A percentile compares a stretch with the other conserved stretches of the same genome.
phyloP scores from a whole-genome alignment of 192 early-diverging fungal genomes.

The Entomortierella lignicola region DNA sequence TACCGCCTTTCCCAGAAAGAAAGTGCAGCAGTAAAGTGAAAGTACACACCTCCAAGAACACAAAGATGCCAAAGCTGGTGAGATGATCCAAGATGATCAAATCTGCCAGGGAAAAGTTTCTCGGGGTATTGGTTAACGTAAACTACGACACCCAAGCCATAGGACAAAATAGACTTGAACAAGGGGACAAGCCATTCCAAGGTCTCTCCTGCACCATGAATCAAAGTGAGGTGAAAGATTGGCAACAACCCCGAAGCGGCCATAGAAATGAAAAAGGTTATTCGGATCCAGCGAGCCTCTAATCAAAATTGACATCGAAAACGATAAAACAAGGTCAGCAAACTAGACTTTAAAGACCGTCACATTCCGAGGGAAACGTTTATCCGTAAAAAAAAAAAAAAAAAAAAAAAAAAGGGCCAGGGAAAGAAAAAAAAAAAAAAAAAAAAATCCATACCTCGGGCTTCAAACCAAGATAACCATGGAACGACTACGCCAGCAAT shows the following conservation, averaged over 20 bases:
- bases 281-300: constrained; percentile 59
- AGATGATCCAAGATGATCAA: constrained; percentile 66
- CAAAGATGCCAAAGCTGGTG: constrained; percentile 70
- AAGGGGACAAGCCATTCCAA: constrained; percentile 59
- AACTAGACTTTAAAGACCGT: background rate
- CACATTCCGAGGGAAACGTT: background rate
- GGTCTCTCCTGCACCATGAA: constrained; percentile 54
- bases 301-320: too few relatives aligned
- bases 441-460: constrained; percentile 36
- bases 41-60: constrained; percentile 69
- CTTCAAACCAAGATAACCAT: constrained; percentile 65
- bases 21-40: constrained; percentile 64
- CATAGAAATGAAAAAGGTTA: constrained; percentile 66
- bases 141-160: constrained; percentile 63
- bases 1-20: constrained; percentile 65
- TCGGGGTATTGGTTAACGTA: constrained; percentile 71
- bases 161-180: constrained; percentile 60
- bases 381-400: constrained; percentile 7
- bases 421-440: constrained; percentile 5
- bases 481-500: constrained; percentile 62
- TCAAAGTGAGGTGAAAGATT: constrained; percentile 57
- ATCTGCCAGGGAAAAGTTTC: constrained; percentile 65
- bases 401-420: background rate
- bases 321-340: background rate
- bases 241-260: constrained; percentile 60